Conservation (phyloP, 768 basidiomycete species). For the Strobilomyces dryophilus region DNA sequence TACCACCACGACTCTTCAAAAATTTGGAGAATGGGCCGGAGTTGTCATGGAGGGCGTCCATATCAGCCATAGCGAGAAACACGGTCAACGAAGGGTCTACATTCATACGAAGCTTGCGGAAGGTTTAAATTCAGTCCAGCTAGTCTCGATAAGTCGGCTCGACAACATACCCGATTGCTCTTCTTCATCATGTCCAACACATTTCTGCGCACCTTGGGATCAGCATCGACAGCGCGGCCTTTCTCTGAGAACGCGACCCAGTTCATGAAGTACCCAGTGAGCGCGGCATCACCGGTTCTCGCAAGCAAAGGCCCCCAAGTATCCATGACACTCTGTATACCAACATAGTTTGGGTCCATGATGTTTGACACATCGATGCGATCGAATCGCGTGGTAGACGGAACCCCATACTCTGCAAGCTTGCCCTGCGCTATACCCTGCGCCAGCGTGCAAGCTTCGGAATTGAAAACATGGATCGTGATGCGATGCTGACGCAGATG, state of each 20-base stretch:
- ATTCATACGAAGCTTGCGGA: slow-evolving; percentile 5
- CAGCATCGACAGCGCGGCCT: slow-evolving; percentile 7
- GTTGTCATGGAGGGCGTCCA: slow-evolving; percentile 33
- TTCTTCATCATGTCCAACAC: slow-evolving; percentile 12
- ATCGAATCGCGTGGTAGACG: slow-evolving; percentile 34
- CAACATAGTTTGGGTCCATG: slow-evolving; percentile 40
- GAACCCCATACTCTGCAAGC: slow-evolving; percentile 16
- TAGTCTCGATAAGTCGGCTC: neutral
- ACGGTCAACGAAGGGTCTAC: neutral
- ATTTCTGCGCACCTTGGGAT: neutral
- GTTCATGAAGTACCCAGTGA: slow-evolving; percentile 48
- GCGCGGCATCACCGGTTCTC: slow-evolving; percentile 26
- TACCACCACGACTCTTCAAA: slow-evolving; percentile 28
- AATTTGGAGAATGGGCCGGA: slow-evolving; percentile 35
- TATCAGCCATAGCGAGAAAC: slow-evolving; percentile 8
- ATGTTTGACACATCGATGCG: slow-evolving; percentile 49
- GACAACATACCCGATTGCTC: slow-evolving; percentile 14
- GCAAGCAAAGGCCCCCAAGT: slow-evolving; percentile 38
- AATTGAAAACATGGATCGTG: slow-evolving; percentile 31
- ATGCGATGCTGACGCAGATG: slow-evolving; percentile 34
- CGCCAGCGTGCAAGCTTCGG: slow-evolving; percentile 40
- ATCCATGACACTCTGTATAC: slow-evolving; percentile 30
- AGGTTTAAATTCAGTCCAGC: slow-evolving; percentile 2
- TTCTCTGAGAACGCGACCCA: slow-evolving; percentile 28
- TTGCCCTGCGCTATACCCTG: slow-evolving; percentile 28